Percentiles rank a stretch among this genome's conserved stretches.
phyloP scores from a whole-genome alignment of 768 basidiomycete species.

The Sistotremastrum niveocremeum region DNA sequence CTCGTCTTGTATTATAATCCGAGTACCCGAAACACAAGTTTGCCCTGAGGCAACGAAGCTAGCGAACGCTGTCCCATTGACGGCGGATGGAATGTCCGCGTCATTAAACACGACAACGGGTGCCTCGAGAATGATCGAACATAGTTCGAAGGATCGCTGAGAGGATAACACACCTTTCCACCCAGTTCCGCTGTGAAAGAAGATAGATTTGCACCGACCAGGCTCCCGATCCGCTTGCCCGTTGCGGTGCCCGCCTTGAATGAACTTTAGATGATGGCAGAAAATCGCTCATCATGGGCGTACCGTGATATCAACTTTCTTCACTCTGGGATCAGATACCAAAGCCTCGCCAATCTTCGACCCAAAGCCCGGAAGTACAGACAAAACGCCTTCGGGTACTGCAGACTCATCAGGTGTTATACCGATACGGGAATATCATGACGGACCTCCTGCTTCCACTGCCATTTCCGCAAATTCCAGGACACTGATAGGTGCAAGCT shows the following conservation, averaged over 20 bases:
- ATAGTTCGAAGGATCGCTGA: not conserved
- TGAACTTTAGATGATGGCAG: not conserved
- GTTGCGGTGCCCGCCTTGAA: slow-evolving; percentile 63
- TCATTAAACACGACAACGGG: slow-evolving; percentile 73
- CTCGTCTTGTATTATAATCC: slow-evolving; percentile 57
- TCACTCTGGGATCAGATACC: slow-evolving; percentile 48
- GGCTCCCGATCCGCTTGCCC: slow-evolving; percentile 57
- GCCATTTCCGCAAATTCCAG: slow-evolving; percentile 63
- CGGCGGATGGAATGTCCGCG: slow-evolving; percentile 57
- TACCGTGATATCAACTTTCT: slow-evolving; percentile 79
- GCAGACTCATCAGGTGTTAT: not conserved
- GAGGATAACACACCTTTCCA: slow-evolving; percentile 44
- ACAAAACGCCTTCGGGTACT: slow-evolving; percentile 72
- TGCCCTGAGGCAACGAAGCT: slow-evolving; percentile 81
- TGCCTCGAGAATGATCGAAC: slow-evolving; percentile 31
- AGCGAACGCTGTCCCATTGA: slow-evolving; percentile 75
- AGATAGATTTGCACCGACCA: slow-evolving; percentile 63
- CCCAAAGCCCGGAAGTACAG: slow-evolving; percentile 64
- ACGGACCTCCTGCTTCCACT: slow-evolving; percentile 49
- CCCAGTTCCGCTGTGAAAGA: slow-evolving; percentile 75
- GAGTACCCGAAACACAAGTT: slow-evolving; percentile 84
- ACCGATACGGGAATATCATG: not conserved
- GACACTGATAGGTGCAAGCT: slow-evolving; percentile 70
- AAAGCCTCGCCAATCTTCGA: slow-evolving; percentile 48
- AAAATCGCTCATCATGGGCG: slow-evolving; percentile 9